Evolutionary conservation across 208 protist genomes (phyloP).

Genomic region (Acanthamoeba castellanii): DNA sequence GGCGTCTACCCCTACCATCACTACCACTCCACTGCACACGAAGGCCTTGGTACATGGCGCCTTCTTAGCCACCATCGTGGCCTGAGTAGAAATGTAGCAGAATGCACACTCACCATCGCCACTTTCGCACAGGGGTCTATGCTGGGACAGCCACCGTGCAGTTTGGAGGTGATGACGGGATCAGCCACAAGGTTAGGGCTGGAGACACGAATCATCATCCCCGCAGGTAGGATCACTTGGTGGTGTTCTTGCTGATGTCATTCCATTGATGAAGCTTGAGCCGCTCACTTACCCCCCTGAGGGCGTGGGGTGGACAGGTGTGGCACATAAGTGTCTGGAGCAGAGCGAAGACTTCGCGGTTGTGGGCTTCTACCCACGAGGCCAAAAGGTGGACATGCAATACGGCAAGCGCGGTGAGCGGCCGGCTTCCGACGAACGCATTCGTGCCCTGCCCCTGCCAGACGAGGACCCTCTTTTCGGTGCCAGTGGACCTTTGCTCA

Average conservation of each 20-base stretch:
- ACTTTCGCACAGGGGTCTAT: background rate
- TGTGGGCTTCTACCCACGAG: constrained; percentile 54
- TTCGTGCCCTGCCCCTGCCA: constrained; percentile 13
- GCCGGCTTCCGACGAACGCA: constrained; percentile 20
- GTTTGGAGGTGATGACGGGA: constrained; percentile 53
- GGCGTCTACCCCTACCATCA: constrained; percentile 40
- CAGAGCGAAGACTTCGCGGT: constrained; percentile 33
- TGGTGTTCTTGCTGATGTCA: background rate
- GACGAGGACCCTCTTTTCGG: constrained; percentile 4
- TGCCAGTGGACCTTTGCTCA: background rate
- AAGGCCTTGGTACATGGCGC: background rate
- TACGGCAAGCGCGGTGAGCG: constrained; percentile 17
- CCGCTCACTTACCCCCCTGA: background rate
- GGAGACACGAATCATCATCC: constrained; percentile 25
- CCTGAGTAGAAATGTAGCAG: background rate
- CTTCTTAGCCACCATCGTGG: background rate
- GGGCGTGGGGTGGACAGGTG: background rate
- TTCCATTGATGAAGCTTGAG: background rate
- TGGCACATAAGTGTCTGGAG: constrained; percentile 58
- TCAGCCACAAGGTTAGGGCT: background rate
- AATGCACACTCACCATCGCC: background rate
- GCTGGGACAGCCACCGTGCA: constrained; percentile 12
- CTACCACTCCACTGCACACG: constrained; percentile 57
- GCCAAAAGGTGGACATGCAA: constrained; percentile 35
- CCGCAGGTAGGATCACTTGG: background rate